Evolutionary conservation across 768 basidiomycete species (phyloP), one percentile per base, ranked within the genome.

Genomic region (Hygrocybe coccinea): DNA sequence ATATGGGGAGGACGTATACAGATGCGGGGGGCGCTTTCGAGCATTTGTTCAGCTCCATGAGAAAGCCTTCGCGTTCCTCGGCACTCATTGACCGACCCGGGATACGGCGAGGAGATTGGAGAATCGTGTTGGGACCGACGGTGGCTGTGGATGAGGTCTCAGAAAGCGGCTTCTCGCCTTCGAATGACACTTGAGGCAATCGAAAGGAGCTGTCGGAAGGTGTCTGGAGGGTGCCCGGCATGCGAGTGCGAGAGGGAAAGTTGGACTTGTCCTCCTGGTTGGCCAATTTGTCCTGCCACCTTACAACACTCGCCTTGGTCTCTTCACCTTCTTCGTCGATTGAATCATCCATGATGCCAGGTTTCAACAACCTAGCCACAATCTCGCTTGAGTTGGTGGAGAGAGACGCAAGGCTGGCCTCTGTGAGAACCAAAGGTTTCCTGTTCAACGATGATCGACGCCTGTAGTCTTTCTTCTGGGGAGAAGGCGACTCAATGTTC

Each of bases 191-290:
- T 52, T 62, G 59, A 38, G 36, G 50, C 50, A 39, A 48, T 49
- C 52, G 45, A 41, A 58, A 48, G 45, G 39, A 36, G 12, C 74
- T 69, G n/a, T 76, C 69, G 21, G 80, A 76, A 15, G 83, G 81
- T 0, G 81, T 74, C 44, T 64, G 62, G 11, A 85, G 70, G 2
- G 83, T 78, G 45, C 84, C 77, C 1, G 84, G 84, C 84, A 85
- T 85, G 55, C 61, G 64, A 36, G 72, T 71, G 36, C 73, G 72
- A 9, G 66, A 63, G 29, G 8, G 8, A 21, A 38, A n/a, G n/a
- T n/a, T n/a, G n/a, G n/a, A 19, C 22, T 50, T 54, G 50, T 10
- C 21, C 9, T 4, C 14, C 50, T 19, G 17, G 21, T 11, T 68
- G 59, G 53, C 37, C 45, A 61, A 41, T 4, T 54, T 66, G 54